These are phyloP conservation scores for Pinus albicaulis DNA, from an alignment of 75 land plant species.

Conservation along the genomic window DNA sequence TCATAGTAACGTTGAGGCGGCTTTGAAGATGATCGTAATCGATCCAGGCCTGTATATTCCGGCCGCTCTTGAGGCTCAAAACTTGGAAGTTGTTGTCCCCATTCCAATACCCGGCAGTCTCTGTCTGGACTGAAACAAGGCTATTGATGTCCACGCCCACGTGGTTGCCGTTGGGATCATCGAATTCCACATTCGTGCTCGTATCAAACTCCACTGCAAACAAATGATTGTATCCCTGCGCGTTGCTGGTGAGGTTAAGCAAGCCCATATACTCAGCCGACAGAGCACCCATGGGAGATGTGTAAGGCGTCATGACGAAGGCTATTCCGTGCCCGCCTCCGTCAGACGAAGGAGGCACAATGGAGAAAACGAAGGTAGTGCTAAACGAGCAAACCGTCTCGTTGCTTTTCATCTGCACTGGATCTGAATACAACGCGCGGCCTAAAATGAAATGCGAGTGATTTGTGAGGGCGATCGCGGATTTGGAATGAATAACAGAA, in stretches of 20 bases:
- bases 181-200: constrained; percentile 20
- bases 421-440: background rate
- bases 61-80: constrained; percentile 28
- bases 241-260: constrained; percentile 20
- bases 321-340: constrained; percentile 48
- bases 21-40: constrained; percentile 28
- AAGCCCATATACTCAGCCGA: constrained; percentile 43
- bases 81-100: background rate
- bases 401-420: constrained; percentile 2
- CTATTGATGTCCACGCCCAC: constrained; percentile 51
- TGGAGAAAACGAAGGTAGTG: constrained; percentile 41
- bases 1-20: constrained; percentile 21
- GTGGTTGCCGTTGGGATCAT: constrained; percentile 42
- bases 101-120: constrained; percentile 12
- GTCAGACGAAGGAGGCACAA: constrained; percentile 17
- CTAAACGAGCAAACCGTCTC: constrained; percentile 14
- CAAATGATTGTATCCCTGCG: constrained; percentile 34
- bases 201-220: constrained; percentile 69
- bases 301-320: constrained; percentile 19
- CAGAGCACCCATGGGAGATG: constrained; percentile 13
- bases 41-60: constrained; percentile 43
- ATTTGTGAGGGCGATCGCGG: background rate
- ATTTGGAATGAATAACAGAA: background rate
- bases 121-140: constrained; percentile 22
- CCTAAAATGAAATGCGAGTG: background rate